Base-by-base conservation (phyloP, 2,329 filamentous ascomycete species). In the Colletotrichum gloeosporioides region DNA sequence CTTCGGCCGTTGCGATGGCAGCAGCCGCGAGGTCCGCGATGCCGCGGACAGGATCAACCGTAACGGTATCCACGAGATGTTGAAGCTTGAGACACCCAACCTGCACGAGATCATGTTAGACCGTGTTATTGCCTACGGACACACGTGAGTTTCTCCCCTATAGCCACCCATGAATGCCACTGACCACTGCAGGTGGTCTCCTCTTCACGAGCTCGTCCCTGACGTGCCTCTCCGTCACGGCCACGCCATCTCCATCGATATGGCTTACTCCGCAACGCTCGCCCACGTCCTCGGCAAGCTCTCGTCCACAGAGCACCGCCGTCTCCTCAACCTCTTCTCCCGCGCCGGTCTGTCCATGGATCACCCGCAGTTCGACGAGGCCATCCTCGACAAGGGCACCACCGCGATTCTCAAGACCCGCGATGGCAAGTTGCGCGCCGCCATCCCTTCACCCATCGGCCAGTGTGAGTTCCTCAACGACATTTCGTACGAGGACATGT, bases 221-320 rank as follows among this genome's bases (percentile, higher is more conserved):
- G 89, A 93, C 67, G 91, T 92, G 0, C 93, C 93, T 1, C 89
- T 95, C 59, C 91, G 93, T 57, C 93, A 95, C 81, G 93, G 93
- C 5, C 93, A 95, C 81, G 93, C 93, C 78, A 95, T 95, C 79
- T 93, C 92, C 4, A 93, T 95, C 77, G 93, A 95, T 82, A 95
- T 95, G 93, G 93, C 93, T 0, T 95, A 93, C 84, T 93, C 92
- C 0, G 93, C 93, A 0, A 95, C 93, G 0, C 87, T 95, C 6
- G 92, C 93, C 22, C 90, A 92, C 81, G 83, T 87, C 75, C 90
- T 92, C n/a, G 91, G 92, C 6, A 85, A 94, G 0, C 87, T 95
- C 12, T 88, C 87, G 27, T 86, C 91, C 61, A 87, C 86, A 2
- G 92, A 95, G 78, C 92, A 94, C 81, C 87, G 84, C 31, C 89